These are phyloP conservation scores for Trichoderma sp. DNA, from an alignment of 2,329 filamentous ascomycete species.

Conservation along the genomic window DNA sequence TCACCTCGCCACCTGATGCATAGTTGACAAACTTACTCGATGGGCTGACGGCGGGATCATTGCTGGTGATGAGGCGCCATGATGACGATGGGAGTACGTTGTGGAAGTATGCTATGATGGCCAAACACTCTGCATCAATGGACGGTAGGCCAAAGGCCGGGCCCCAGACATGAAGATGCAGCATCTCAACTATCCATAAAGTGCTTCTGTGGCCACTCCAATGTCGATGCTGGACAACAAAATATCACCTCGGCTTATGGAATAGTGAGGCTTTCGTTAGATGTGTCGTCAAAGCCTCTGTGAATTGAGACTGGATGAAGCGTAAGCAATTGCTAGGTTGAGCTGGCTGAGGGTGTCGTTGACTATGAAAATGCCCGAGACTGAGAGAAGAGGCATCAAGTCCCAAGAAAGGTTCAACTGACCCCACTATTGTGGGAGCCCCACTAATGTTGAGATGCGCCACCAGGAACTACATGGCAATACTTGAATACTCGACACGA, in stretches of 20 bases:
- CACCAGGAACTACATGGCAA: background rate
- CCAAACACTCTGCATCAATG: constrained; percentile 88
- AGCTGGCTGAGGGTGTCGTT: background rate
- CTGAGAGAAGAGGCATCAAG: background rate
- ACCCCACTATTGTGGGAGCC: background rate
- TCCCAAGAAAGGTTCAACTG: background rate
- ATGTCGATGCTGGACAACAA: background rate
- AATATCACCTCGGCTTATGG: background rate
- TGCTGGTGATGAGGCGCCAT: constrained; percentile 73
- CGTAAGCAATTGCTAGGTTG: background rate
- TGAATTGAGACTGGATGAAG: background rate
- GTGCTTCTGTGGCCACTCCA: background rate
- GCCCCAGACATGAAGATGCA: constrained; percentile 85
- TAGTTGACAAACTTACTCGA: constrained; percentile 56
- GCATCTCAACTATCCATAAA: constrained; percentile 29
- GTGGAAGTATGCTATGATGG: constrained; percentile 75
- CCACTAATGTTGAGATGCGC: background rate
- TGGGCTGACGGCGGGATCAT: constrained; percentile 70
- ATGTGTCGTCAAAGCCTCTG: background rate
- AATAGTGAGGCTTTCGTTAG: background rate
- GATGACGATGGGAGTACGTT: constrained; percentile 57
- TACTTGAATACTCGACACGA: background rate
- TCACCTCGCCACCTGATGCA: background rate
- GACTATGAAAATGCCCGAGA: background rate
- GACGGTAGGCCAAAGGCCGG: constrained; percentile 86